Base-by-base conservation (phyloP, 129 eudicot species). In the Ambrosia artemisiifolia region DNA sequence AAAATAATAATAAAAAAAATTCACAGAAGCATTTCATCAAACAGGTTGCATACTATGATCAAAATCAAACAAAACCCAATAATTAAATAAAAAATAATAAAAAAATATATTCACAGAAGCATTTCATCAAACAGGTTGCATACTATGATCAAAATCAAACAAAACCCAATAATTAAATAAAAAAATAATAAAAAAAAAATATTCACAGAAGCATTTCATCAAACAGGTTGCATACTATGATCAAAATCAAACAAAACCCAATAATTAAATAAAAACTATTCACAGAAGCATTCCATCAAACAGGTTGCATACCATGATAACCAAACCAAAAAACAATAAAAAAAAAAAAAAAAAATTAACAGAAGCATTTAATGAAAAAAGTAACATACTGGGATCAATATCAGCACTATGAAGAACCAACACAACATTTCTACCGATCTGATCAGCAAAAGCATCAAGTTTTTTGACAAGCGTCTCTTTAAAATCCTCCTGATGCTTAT, bases 371-470 rank as follows among this genome's bases (percentile, higher is more conserved):
- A 3, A 59, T 59, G 19, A 19, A 68, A 74, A 17, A 49, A 42
- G 12, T 9, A 3, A 61, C 96, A 44, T 85, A 93, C 98, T 85
- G 69, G 96, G 88, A 83, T 93, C 95, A 80, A 87, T 66, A 42
- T 89, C 87, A 10, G 78, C 71, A 76, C 98, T 89, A 19, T 83
- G 66, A 63, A 93, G 95, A 75, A 85, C 82, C 60, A 93, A 33
- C 11, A 84, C 95, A 76, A 93, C 95, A 82, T 87, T 89, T 48
- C 90, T 85, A 6, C 95, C 96, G 70, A 89, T 80, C 71, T 76
- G 77, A 51, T 87, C 92, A 60, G 95, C 71, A 11, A 89, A 65
- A 74, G 95, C 87, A 70, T 89, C 98, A 63, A 89, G 55, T 7
- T 85, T 90, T 68, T 87, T 89, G 1, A 87, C 85, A 30, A 93